These are phyloP conservation scores for Podospora comata DNA, from an alignment of 495 filamentous ascomycete genomes.

Conservation along the genomic window DNA sequence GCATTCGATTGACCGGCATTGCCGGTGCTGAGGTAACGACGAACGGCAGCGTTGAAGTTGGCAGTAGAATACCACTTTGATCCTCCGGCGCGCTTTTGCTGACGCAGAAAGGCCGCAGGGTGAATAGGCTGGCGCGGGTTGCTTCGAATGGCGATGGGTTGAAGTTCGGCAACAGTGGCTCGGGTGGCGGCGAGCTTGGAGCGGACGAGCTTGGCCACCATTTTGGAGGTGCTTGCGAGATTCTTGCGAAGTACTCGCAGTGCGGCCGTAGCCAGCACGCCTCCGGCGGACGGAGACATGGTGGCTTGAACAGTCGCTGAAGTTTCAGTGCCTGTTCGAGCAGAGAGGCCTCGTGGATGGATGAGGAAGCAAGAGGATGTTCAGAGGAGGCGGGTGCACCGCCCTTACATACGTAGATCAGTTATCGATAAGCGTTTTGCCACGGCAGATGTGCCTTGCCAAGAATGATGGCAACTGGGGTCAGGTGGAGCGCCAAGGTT, in stretches of 20 bases:
- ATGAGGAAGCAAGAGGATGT: slow-evolving; percentile 6
- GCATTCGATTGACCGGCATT: slow-evolving; percentile 27
- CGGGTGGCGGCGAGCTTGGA: slow-evolving; percentile 56
- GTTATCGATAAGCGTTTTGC: slow-evolving; percentile 32
- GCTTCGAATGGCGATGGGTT: slow-evolving; percentile 49
- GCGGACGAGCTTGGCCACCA: slow-evolving; percentile 48
- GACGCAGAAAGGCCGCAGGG: slow-evolving; percentile 66
- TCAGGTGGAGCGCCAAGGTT: slow-evolving; percentile 1
- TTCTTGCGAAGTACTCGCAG: slow-evolving; percentile 66
- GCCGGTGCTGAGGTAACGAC: slow-evolving; percentile 60
- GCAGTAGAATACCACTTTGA: slow-evolving; percentile 66
- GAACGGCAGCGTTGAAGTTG: slow-evolving; percentile 54
- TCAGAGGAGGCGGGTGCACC: slow-evolving; percentile 14
- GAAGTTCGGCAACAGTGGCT: slow-evolving; percentile 42
- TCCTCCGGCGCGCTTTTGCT: slow-evolving; percentile 56
- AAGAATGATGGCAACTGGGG: not conserved
- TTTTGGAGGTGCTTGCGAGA: slow-evolving; percentile 59
- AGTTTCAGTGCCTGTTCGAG: slow-evolving; percentile 9
- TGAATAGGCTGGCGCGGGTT: slow-evolving; percentile 66
- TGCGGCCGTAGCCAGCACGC: slow-evolving; percentile 67
- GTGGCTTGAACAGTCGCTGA: slow-evolving; percentile 25
- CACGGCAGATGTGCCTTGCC: not conserved
- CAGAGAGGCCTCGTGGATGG: slow-evolving; percentile 16
- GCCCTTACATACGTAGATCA: slow-evolving; percentile 15
- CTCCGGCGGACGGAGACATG: slow-evolving; percentile 63